Evolutionary conservation across 1,284 basidiomycete genomes (phyloP).

Genomic region (Erythrobasidium hasegawianum): DNA sequence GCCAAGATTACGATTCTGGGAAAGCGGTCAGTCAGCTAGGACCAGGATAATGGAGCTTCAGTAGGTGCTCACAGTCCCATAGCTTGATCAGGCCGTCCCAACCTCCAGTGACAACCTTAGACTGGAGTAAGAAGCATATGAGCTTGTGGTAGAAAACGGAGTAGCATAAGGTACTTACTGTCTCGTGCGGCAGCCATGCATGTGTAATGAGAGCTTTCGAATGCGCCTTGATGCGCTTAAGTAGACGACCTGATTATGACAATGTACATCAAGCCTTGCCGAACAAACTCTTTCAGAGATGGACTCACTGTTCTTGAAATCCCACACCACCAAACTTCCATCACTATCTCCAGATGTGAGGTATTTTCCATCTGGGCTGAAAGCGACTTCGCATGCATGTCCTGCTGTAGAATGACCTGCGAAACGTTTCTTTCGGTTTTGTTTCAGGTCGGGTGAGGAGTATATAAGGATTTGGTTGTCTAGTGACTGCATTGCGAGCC

Average conservation of each 20-base stretch:
- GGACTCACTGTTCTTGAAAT: slow-evolving; percentile 84
- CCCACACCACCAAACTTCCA: slow-evolving; percentile 97
- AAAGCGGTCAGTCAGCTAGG: no score
- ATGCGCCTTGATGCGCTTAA: slow-evolving; percentile 82
- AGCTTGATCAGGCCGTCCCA: slow-evolving; percentile 70
- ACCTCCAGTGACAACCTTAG: slow-evolving; percentile 89
- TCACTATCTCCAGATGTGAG: slow-evolving; percentile 92
- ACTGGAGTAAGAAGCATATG: slow-evolving; percentile 54
- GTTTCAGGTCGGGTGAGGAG: slow-evolving; percentile 87
- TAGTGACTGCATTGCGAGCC: slow-evolving; percentile 92
- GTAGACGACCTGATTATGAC: slow-evolving; percentile 58
- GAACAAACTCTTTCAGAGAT: no score
- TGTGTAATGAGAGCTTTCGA: slow-evolving; percentile 93
- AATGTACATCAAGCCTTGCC: no score
- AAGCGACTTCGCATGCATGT: slow-evolving; percentile 92
- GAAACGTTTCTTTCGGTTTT: slow-evolving; percentile 92
- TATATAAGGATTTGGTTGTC: slow-evolving; percentile 98
- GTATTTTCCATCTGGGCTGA: slow-evolving; percentile 96
- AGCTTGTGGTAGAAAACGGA: slow-evolving; percentile 37
- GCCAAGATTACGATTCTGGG: no score
- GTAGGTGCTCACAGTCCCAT: slow-evolving; percentile 11
- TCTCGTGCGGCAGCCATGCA: slow-evolving; percentile 96
- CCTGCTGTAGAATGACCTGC: slow-evolving; percentile 94
- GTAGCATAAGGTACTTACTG: slow-evolving; percentile 59
- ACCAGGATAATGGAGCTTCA: not conserved